Conservation (phyloP, 2,329 filamentous ascomycete species). For the Plectosphaerella sp. region DNA sequence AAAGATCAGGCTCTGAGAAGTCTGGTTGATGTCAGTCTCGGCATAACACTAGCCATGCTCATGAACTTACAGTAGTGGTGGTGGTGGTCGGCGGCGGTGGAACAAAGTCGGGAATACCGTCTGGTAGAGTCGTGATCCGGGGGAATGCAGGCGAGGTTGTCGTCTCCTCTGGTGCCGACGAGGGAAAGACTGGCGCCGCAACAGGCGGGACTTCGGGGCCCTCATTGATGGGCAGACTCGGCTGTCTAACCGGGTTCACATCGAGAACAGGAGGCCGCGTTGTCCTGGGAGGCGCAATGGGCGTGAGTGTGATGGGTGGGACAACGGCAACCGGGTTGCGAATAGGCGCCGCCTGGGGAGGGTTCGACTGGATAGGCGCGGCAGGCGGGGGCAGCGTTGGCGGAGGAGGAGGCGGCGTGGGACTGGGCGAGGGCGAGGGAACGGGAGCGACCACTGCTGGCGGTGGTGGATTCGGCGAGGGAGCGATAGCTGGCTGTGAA, state of each 20-base stretch:
- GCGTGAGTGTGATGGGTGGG: neutral
- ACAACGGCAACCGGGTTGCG: neutral
- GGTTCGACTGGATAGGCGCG: neutral
- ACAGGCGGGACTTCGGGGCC: neutral
- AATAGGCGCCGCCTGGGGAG: neutral
- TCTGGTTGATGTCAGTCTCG: too few relatives aligned
- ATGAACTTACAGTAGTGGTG: neutral
- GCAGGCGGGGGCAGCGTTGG: neutral
- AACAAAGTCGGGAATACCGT: neutral
- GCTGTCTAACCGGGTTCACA: neutral
- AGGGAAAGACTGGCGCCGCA: neutral
- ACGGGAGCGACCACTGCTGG: conserved; percentile 6
- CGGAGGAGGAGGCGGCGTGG: neutral
- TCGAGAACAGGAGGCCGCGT: neutral
- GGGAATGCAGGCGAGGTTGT: neutral
- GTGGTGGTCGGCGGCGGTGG: neutral
- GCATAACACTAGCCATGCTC: neutral
- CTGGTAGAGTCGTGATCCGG: neutral
- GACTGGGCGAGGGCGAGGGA: neutral
- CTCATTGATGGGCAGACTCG: neutral
- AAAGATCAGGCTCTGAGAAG: neutral
- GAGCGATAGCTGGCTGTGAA: conserved; percentile 1
- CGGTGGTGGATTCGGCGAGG: conserved; percentile 1
- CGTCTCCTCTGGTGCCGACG: neutral
- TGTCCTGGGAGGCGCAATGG: neutral